These are phyloP conservation scores for Phytophthora aleatoria DNA, from an alignment of 352 stramenopile species.

Conservation along the genomic window DNA sequence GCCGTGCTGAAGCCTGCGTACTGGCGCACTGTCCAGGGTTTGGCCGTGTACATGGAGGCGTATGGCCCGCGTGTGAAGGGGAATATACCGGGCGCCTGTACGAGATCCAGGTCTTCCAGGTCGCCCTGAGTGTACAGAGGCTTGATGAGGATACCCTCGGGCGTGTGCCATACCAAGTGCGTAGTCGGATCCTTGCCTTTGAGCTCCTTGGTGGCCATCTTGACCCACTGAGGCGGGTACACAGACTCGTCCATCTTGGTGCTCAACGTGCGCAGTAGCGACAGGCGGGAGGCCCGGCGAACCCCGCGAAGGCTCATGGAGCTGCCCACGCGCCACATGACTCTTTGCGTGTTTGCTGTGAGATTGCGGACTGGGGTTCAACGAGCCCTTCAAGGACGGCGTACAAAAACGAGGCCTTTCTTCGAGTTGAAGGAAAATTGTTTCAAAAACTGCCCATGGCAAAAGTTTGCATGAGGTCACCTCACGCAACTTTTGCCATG, in stretches of 20 bases:
- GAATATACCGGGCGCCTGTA: slow-evolving; percentile 86
- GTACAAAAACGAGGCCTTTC: background rate
- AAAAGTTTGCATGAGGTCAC: too few relatives aligned
- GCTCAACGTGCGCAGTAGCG: slow-evolving; percentile 29
- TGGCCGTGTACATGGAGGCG: slow-evolving; percentile 97
- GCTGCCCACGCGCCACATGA: slow-evolving; percentile 25
- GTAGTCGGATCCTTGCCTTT: slow-evolving; percentile 78
- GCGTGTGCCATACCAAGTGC: slow-evolving; percentile 80
- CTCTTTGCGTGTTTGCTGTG: background rate
- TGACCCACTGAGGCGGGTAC: slow-evolving; percentile 57
- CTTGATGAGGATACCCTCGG: slow-evolving; percentile 95
- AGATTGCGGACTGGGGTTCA: slow-evolving; percentile 24
- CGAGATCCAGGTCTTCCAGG: slow-evolving; percentile 58
- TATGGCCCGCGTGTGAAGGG: slow-evolving; percentile 95
- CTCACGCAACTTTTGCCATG: too few relatives aligned
- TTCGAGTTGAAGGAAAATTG: slow-evolving; percentile 10
- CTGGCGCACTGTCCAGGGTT: slow-evolving; percentile 94
- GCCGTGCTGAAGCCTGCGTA: slow-evolving; percentile 98
- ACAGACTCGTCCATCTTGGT: slow-evolving; percentile 38
- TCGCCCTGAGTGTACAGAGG: slow-evolving; percentile 93
- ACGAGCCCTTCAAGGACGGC: background rate
- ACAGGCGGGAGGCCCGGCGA: background rate
- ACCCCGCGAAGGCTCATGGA: slow-evolving; percentile 2
- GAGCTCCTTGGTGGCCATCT: slow-evolving; percentile 81
- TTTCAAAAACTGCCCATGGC: too few relatives aligned